phyloP scores from a whole-genome alignment of 805 yeast genomes.

The Yarrowia osloensis region DNA sequence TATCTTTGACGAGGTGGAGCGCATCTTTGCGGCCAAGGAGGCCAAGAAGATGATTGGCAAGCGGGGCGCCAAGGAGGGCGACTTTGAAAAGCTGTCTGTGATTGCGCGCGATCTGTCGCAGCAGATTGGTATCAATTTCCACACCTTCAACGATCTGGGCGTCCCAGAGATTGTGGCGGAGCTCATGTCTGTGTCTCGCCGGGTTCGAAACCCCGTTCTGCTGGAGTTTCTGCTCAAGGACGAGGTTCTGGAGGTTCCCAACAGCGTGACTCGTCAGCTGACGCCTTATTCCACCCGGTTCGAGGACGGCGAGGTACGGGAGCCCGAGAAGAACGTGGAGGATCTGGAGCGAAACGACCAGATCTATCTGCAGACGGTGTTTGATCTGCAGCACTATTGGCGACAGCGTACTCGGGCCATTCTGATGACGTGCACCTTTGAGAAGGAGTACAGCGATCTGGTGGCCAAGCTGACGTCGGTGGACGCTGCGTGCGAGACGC shows the following conservation, averaged over 20 bases:
- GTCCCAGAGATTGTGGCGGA: slow-evolving; percentile 70
- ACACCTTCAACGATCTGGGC: slow-evolving; percentile 62
- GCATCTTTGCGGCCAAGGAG: slow-evolving; percentile 82
- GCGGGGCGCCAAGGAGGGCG: slow-evolving; percentile 48
- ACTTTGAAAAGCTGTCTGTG: slow-evolving; percentile 58
- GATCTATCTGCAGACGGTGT: slow-evolving; percentile 76
- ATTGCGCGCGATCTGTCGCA: slow-evolving; percentile 86
- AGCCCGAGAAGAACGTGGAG: slow-evolving; percentile 68
- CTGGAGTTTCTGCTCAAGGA: slow-evolving; percentile 82
- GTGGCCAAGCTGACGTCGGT: slow-evolving; percentile 63
- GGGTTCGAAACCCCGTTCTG: slow-evolving; percentile 65
- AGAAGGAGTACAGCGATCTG: slow-evolving; percentile 75
- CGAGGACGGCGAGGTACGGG: slow-evolving; percentile 41
- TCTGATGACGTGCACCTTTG: slow-evolving; percentile 65
- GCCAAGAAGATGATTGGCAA: slow-evolving; percentile 50
- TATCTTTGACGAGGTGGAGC: slow-evolving; percentile 78
- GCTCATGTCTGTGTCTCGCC: slow-evolving; percentile 73
- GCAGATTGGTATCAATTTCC: slow-evolving; percentile 92
- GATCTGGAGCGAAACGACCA: slow-evolving; percentile 88
- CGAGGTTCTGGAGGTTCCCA: slow-evolving; percentile 73
- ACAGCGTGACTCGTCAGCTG: slow-evolving; percentile 66
- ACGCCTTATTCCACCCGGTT: slow-evolving; percentile 81
- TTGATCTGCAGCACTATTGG: slow-evolving; percentile 89
- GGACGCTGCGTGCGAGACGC: slow-evolving; percentile 70
- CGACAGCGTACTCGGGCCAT: slow-evolving; percentile 84